Conservation (phyloP, 768 basidiomycete genomes). For the Rossbeevera mucosa region DNA sequence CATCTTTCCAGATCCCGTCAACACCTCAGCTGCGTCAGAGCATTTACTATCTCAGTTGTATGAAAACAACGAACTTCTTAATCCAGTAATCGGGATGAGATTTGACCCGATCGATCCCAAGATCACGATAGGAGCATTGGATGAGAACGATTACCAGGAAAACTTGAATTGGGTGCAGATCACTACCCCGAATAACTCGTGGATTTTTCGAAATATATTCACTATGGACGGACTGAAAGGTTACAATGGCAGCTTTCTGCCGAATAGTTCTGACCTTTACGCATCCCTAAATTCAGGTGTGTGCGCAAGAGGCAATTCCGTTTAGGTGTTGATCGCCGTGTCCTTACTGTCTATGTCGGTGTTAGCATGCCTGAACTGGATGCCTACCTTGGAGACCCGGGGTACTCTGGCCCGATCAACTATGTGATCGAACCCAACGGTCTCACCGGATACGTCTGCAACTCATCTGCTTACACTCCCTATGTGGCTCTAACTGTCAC, state of each 20-base stretch:
- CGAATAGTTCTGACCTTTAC: constrained; percentile 4
- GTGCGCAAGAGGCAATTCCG: not conserved
- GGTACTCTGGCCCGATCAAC: constrained; percentile 14
- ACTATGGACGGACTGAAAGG: constrained; percentile 16
- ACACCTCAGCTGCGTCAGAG: constrained; percentile 13
- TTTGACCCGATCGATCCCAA: constrained; percentile 24
- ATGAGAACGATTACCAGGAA: constrained; percentile 20
- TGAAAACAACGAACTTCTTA: constrained; percentile 13
- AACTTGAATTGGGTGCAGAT: constrained; percentile 20
- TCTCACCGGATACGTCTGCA: constrained; percentile 17
- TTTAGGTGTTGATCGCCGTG: not conserved
- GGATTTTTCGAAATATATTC: constrained; percentile 5
- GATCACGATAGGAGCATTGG: constrained; percentile 25
- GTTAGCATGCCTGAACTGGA: constrained; percentile 1
- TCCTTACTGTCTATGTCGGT: constrained; percentile 1
- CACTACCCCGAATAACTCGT: constrained; percentile 11
- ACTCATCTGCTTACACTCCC: constrained; percentile 11
- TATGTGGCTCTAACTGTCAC: constrained; percentile 18
- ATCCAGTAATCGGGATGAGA: constrained; percentile 20
- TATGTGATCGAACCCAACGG: constrained; percentile 4
- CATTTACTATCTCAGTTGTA: constrained; percentile 16
- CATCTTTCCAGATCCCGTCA: constrained; percentile 20
- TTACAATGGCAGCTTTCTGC: constrained; percentile 16
- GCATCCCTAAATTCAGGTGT: constrained; percentile 11
- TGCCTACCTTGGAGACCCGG: constrained; percentile 8